Evolutionary conservation across 176 grass and related monocot species (phyloP), one percentile per base, ranked within the genome.

Genomic region (Rhynchospora pubera): DNA sequence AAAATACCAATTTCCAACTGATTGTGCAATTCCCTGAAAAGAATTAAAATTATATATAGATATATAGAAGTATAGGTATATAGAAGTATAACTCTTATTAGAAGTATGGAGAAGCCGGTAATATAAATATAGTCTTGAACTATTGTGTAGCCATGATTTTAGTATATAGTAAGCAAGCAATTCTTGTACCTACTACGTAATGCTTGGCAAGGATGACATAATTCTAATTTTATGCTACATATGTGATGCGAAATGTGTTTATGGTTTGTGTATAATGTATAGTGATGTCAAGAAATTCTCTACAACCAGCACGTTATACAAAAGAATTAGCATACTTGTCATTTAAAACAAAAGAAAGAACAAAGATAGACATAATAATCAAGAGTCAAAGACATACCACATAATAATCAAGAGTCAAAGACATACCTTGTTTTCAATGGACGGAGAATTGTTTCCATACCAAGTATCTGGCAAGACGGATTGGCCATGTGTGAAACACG

Each of bases 1-100:
- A 55, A 97, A 92, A 74, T 89, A 97, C 91, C 94, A 92, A 63
- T 94, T 88, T 80, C 94, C 94, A 12, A 97, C 90, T 48, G 94
- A 86, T 70, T 97, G 83, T 52, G 90, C 90, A 19, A 94, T 89
- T 62, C 85, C 87, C 94, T 97, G 57, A 55, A 45, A 79, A 79
- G 15, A 16, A 12, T 39, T 65, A 62, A 10, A 83, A 11, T 58
- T 7, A 39, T 3, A 39, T 30, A 32, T 32, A 43, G 12, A 13
- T 11, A 44, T n/a, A 74, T 74, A 52, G 2, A 52, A 5, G n/a
- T n/a, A n/a, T n/a, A n/a, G n/a, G n/a, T n/a, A n/a, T n/a, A n/a
- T n/a, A n/a, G n/a, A n/a, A n/a, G 50, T 11, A 0, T 24, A 74
- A 11, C 48, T 79, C n/a, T 70, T 30, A 55, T 30, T 16, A 13